Evolutionary conservation across 768 basidiomycete species (phyloP).

Genomic region (Termitomyces sp.): DNA sequence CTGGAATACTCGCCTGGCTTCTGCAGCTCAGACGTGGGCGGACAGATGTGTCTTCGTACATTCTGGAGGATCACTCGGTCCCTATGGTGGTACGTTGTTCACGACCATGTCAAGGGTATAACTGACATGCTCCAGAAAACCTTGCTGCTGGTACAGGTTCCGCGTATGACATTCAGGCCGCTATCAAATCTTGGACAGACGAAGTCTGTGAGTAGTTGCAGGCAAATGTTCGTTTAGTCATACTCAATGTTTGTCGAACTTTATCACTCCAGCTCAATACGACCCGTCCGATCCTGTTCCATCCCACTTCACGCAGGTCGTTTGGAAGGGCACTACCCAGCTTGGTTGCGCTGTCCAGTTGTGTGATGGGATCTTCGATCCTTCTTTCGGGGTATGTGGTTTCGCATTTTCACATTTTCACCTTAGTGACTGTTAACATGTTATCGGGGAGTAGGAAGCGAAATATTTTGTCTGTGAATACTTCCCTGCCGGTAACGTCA

Average conservation of each 20-base stretch:
- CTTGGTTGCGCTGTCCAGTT: slow-evolving; percentile 57
- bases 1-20: slow-evolving; percentile 58
- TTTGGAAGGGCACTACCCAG: slow-evolving; percentile 64
- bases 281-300: slow-evolving; percentile 49
- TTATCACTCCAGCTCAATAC: slow-evolving; percentile 40
- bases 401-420: background rate
- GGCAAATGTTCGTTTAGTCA: background rate
- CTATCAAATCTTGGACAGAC: slow-evolving; percentile 57
- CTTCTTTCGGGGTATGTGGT: slow-evolving; percentile 47
- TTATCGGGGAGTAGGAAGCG: slow-evolving; percentile 34
- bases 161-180: slow-evolving; percentile 40
- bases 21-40: slow-evolving; percentile 66
- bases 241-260: background rate
- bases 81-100: slow-evolving; percentile 48
- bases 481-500: slow-evolving; percentile 56
- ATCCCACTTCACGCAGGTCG: slow-evolving; percentile 74
- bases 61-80: slow-evolving; percentile 60
- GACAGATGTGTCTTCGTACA: slow-evolving; percentile 64
- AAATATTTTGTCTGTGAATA: slow-evolving; percentile 71
- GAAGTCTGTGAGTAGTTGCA: slow-evolving; percentile 51
- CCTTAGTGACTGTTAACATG: background rate
- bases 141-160: slow-evolving; percentile 65
- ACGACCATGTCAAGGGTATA: background rate
- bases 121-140: slow-evolving; percentile 47
- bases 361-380: slow-evolving; percentile 57